A percentile compares a stretch with the other conserved stretches of the same genome.
Evolutionary conservation across 2,329 filamentous ascomycete species (phyloP).

Genomic region (Aspergillus intermedius): DNA sequence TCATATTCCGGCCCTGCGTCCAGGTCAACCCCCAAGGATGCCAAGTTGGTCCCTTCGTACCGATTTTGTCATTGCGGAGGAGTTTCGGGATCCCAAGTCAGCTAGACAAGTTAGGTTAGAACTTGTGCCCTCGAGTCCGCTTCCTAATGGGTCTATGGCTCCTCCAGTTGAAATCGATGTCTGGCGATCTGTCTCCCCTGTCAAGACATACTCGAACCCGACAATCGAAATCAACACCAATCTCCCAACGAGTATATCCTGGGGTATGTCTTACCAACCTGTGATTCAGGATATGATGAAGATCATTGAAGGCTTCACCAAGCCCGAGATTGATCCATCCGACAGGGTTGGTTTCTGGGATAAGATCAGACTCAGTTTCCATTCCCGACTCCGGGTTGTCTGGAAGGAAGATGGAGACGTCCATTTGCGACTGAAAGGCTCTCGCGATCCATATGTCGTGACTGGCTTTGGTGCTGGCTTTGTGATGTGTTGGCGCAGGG

Average conservation of each 20-base stretch:
- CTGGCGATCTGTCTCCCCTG: conserved; percentile 81
- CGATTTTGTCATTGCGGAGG: conserved; percentile 93
- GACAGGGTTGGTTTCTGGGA: conserved; percentile 98
- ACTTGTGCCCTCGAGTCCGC: conserved; percentile 66
- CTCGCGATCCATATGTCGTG: conserved; percentile 86
- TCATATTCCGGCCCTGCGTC: conserved; percentile 77
- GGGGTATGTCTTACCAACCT: conserved; percentile 96
- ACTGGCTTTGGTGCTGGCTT: conserved; percentile 91
- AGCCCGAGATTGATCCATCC: conserved; percentile 86
- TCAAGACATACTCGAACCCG: conserved; percentile 95
- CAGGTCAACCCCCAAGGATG: conserved; percentile 69
- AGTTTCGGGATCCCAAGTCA: conserved; percentile 75
- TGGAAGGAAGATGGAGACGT: conserved; percentile 97
- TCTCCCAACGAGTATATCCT: conserved; percentile 86
- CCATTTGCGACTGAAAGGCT: conserved; percentile 80
- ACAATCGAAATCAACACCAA: conserved; percentile 87
- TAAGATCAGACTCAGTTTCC: conserved; percentile 89
- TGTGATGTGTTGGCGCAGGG: conserved; percentile 96
- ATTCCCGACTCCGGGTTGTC: conserved; percentile 78
- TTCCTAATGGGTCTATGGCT: conserved; percentile 48
- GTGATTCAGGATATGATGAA: conserved; percentile 99
- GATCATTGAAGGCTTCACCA: conserved; percentile 94
- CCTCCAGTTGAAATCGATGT: conserved; percentile 78
- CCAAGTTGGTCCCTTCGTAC: conserved; percentile 78
- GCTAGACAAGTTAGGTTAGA: conserved; percentile 74